These are phyloP conservation scores for Monilinia fructicola DNA, from an alignment of 2,329 filamentous ascomycete species.

Conservation along the genomic window DNA sequence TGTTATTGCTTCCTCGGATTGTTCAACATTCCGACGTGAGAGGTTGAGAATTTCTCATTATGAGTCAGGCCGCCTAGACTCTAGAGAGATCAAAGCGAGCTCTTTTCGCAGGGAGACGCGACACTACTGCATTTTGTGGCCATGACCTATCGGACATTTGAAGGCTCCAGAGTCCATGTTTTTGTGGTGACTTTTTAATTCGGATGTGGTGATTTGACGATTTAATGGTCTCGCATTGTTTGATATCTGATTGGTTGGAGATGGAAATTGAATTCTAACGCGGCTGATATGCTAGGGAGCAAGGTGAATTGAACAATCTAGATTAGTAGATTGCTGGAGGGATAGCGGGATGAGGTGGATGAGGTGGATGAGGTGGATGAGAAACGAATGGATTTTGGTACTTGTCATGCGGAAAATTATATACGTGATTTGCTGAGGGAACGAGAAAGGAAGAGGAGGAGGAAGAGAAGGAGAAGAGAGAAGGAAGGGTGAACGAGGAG, in stretches of 20 bases:
- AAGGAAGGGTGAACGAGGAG: too few species aligned
- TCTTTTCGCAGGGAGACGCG: too few species aligned
- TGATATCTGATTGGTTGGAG: background rate
- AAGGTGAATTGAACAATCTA: slow-evolving; percentile 3
- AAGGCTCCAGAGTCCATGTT: background rate
- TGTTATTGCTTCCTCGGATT: background rate
- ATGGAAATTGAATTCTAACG: background rate
- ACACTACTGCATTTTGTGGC: background rate
- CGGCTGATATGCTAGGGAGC: background rate
- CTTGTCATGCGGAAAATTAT: background rate
- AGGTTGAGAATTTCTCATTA: background rate
- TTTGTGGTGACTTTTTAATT: too few species aligned
- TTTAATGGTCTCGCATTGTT: background rate
- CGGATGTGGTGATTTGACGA: too few species aligned
- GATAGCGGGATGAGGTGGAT: background rate
- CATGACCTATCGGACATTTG: background rate
- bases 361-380: too few species aligned
- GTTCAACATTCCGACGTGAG: background rate
- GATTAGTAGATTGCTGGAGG: slow-evolving; percentile 1
- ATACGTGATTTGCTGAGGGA: background rate
- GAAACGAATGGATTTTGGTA: too few species aligned
- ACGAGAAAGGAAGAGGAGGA: too few species aligned
- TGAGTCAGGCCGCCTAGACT: background rate
- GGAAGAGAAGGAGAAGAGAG: too few species aligned
- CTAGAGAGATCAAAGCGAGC: too few species aligned